Evolutionary conservation across 257 asterid genomes (phyloP), one percentile per base, ranked within the genome.

Genomic region (Lavandula angustifolia): DNA sequence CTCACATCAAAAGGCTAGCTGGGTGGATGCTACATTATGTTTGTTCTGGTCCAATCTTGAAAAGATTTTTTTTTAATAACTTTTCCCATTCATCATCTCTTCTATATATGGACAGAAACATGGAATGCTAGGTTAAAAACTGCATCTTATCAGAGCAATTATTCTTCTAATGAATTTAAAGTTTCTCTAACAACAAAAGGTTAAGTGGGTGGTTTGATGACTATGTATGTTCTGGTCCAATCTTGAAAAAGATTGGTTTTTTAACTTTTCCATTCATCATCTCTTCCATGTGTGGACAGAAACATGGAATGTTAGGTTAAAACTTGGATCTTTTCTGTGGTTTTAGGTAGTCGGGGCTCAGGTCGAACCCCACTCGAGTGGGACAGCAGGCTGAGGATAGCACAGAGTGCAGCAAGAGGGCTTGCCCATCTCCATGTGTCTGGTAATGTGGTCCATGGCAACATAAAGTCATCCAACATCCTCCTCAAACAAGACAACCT

Each of bases 341-440:
- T 3, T 48, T 11, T 33, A 94, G 99, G 99, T 6, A 94, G 95
- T 51, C 82, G 99, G 77, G 99, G 99, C 33, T 94, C 99, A 0
- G 99, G 99, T 0, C 96, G 95, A 4, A 83, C 95, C 31, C 98
- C 98, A n/a, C 84, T 94, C 29, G 99, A 88, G 77, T 94, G 99
- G 99, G 96, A 94, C 52, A 85, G 72, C 72, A 68, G 99, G 38
- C 79, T 86, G 79, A 88, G 77, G 54, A 79, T 94, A 31, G 98
- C 96, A 46, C 33, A 71, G 61, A 75, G 82, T 67, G 79, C 96
- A 0, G 96, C 98, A 9, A 80, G 95, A 75, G 98, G 99, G 17
- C 82, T 94, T 35, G 78, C 85, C n/a, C 88, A 85, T 77, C 81
- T 94, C 75, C 99, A 94, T 56, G 75, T 57, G 16, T 78, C 88